Base-by-base conservation (phyloP, 768 basidiomycete genomes). In the Fomitopsis pulvina region DNA sequence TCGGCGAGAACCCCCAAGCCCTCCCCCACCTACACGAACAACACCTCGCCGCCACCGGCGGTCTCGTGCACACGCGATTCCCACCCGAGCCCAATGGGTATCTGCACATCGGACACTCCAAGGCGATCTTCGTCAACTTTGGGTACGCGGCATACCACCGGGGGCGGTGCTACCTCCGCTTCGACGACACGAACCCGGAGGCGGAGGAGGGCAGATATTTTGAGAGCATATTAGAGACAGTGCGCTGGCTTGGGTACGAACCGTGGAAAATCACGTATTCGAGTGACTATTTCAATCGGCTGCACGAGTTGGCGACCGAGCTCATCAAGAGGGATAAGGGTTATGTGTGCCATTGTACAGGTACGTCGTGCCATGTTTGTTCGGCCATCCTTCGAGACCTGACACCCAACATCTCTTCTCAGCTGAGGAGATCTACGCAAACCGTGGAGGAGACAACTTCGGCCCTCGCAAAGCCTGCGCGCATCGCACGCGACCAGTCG, bases 211-310 rank as follows among this genome's bases (percentile, higher is more conserved):
- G 81, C 29, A 75, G 81, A 56, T 99, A 96, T 67, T 98, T 98
- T 58, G 94, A 95, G 65, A 95, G 89, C 52, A 97, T 98, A 50
- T 70, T 98, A 62, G 94, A 97, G 69, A 91, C 86, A 60, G 79
- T 98, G 29, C 78, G 94, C 55, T 99, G 96, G 96, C 76, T 99
- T 18, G 96, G 96, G 1, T 99, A 81, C 61, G 95, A 98, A 65
- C 96, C 96, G 3, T 98, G 89, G 90, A 91, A 91, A 68, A 93
- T 99, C 74, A 98, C 96, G 3, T 98, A 98, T 69, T 97, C 95
- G 42, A 96, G 92, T 63, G 95, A 98, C 67, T 90, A 99, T 68
- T 99, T 99, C 65, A 78, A 86, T 48, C 71, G 83, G 60, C 71
- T 99, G 21, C 88, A 92, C 59, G 84, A 85, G 5, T 76, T 97